Evolutionary conservation across 768 basidiomycete genomes (phyloP).

Genomic region (Suillus weaverae): DNA sequence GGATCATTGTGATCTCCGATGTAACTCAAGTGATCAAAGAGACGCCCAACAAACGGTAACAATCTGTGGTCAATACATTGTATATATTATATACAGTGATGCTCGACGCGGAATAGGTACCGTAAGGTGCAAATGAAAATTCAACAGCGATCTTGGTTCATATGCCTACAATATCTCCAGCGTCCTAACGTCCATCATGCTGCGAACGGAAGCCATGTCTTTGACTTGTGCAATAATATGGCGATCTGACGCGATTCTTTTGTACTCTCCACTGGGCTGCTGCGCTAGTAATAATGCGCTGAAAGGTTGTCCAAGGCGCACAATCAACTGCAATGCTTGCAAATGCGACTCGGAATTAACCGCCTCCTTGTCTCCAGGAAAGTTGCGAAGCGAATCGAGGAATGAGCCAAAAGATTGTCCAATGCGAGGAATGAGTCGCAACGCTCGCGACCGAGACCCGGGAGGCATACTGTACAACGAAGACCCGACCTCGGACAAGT

Average conservation of each 20-base stretch:
- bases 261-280: conserved; percentile 4
- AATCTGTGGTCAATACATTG: background rate
- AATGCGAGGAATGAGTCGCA: background rate
- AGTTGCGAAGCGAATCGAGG: background rate
- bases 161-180: background rate
- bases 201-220: background rate
- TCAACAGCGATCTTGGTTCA: background rate
- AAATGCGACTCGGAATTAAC: background rate
- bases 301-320: conserved; percentile 2
- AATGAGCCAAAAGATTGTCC: background rate
- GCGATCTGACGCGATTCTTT: conserved; percentile 1
- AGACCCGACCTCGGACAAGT: background rate
- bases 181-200: background rate
- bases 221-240: background rate
- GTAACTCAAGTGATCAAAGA: background rate
- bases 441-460: background rate
- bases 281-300: conserved; percentile 2
- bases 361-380: background rate
- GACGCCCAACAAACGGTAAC: background rate
- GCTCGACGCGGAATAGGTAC: background rate
- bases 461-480: background rate
- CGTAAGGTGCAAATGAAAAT: background rate
- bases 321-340: background rate
- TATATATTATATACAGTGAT: background rate
- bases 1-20: background rate